Percentiles rank a stretch among this genome's conserved stretches.
phyloP scores from a whole-genome alignment of 768 basidiomycete genomes.

The Mycena haematopus region DNA sequence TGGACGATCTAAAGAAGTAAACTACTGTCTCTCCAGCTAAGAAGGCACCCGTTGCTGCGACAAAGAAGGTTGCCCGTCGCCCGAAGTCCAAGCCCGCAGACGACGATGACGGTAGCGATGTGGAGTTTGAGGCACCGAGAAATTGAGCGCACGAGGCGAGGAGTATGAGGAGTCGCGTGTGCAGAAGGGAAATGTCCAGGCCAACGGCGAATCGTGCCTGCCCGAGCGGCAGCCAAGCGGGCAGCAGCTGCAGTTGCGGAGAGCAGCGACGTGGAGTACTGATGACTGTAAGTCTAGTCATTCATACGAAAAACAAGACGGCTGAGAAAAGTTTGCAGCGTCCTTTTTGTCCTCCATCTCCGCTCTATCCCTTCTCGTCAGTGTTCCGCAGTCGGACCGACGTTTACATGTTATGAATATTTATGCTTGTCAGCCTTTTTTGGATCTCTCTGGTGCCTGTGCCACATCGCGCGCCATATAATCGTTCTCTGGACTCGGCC shows the following conservation, averaged over 20 bases:
- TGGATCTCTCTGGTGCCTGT: too few species aligned
- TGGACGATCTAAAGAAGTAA: too few species aligned
- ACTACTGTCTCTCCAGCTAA: neutral
- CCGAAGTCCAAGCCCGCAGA: neutral
- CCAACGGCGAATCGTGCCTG: neutral
- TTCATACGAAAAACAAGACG: too few species aligned
- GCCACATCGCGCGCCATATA: too few species aligned
- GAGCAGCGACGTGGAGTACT: conserved; percentile 6
- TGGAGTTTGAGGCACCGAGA: neutral
- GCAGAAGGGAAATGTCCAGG: neutral
- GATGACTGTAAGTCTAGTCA: neutral
- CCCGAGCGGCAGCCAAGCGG: conserved; percentile 8
- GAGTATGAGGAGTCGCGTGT: conserved; percentile 5
- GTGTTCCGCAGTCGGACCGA: too few species aligned
- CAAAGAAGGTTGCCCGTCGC: conserved; percentile 8
- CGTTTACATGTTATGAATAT: too few species aligned
- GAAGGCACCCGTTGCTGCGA: conserved; percentile 2
- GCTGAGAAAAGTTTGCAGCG: too few species aligned
- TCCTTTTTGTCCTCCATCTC: too few species aligned
- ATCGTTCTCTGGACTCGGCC: too few species aligned
- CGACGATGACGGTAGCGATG: conserved; percentile 6
- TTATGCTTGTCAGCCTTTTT: too few species aligned
- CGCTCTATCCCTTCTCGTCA: too few species aligned
- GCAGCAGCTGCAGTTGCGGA: neutral
- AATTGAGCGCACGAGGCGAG: neutral